phyloP scores from a whole-genome alignment of 192 early-diverging fungal species.

The Coemansia pectinata region DNA sequence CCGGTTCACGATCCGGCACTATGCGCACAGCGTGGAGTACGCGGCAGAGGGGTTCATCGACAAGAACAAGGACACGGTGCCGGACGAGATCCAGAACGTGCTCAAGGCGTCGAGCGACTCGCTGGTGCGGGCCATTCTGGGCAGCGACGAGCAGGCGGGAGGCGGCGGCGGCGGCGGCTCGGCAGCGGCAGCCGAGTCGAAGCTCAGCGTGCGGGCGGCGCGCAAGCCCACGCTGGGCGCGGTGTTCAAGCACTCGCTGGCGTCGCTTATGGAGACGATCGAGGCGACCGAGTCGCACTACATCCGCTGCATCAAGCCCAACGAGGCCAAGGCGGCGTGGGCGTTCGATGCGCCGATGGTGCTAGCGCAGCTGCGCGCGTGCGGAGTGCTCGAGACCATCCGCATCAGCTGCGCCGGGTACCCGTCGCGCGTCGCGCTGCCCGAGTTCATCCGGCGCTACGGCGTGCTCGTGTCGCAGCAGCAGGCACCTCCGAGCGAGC shows the following conservation, averaged over 20 bases:
- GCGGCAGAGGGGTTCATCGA: conserved; percentile 95
- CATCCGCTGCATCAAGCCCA: conserved; percentile 99
- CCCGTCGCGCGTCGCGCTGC: conserved; percentile 84
- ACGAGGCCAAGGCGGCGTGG: conserved; percentile 91
- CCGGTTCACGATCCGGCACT: conserved; percentile 93
- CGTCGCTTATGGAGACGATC: conserved; percentile 94
- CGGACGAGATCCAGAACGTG: conserved; percentile 83
- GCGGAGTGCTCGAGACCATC: conserved; percentile 99
- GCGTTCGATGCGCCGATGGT: conserved; percentile 94
- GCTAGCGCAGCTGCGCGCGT: conserved; percentile 90
- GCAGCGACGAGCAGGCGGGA: neutral
- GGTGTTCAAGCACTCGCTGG: conserved; percentile 93
- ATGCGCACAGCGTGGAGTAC: conserved; percentile 92
- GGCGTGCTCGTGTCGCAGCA: conserved; percentile 59
- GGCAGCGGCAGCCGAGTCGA: neutral
- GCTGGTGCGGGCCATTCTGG: conserved; percentile 80
- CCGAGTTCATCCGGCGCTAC: conserved; percentile 90
- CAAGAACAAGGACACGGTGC: conserved; percentile 98
- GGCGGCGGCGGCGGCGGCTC: neutral
- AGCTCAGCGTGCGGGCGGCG: conserved; percentile 36
- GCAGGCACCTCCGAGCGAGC: neutral
- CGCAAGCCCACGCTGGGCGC: conserved; percentile 94
- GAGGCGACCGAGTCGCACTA: conserved; percentile 91
- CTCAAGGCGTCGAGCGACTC: conserved; percentile 76
- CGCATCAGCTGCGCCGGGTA: conserved; percentile 98